Conservation (phyloP, 2,329 filamentous ascomycete genomes). For the Lecanicillium sp. region DNA sequence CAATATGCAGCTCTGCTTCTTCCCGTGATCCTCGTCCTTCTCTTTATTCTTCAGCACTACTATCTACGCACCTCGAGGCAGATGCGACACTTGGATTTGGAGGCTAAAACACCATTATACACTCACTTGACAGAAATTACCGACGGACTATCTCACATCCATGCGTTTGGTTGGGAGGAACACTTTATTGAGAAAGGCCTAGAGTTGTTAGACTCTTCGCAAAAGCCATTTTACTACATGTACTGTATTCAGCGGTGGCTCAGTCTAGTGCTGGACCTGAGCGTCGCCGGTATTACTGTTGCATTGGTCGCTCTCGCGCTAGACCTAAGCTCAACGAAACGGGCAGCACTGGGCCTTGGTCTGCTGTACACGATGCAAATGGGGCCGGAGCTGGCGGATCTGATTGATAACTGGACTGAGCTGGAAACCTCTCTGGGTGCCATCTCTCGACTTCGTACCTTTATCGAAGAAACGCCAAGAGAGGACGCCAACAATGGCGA, state of each 20-base stretch:
- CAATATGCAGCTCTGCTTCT: slow-evolving; percentile 34
- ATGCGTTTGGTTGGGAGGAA: slow-evolving; percentile 24
- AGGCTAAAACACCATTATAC: slow-evolving; percentile 21
- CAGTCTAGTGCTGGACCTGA: slow-evolving; percentile 36
- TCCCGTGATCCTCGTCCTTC: slow-evolving; percentile 23
- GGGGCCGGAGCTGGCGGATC: not conserved
- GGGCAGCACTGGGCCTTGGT: too few relatives aligned
- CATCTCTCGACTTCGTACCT: not conserved
- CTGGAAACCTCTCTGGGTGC: slow-evolving; percentile 4
- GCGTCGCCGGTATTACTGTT: slow-evolving; percentile 35
- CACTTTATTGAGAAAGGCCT: slow-evolving; percentile 14
- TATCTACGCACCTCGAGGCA: slow-evolving; percentile 25
- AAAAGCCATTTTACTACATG: slow-evolving; percentile 30
- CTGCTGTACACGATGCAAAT: not conserved
- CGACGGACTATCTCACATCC: slow-evolving; percentile 19
- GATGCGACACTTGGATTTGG: slow-evolving; percentile 20
- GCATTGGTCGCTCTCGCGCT: slow-evolving; percentile 34
- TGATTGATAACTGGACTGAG: slow-evolving; percentile 1
- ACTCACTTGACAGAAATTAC: slow-evolving; percentile 19
- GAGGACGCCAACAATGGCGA: too few relatives aligned
- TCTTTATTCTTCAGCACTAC: slow-evolving; percentile 19
- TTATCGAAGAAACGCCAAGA: slow-evolving; percentile 1
- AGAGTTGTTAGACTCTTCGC: slow-evolving; percentile 24
- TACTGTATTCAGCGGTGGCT: slow-evolving; percentile 43
- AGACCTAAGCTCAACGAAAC: too few relatives aligned